These are phyloP conservation scores for Pestalotiopsis sp. DNA, from an alignment of 2,329 filamentous ascomycete species.

Conservation along the genomic window DNA sequence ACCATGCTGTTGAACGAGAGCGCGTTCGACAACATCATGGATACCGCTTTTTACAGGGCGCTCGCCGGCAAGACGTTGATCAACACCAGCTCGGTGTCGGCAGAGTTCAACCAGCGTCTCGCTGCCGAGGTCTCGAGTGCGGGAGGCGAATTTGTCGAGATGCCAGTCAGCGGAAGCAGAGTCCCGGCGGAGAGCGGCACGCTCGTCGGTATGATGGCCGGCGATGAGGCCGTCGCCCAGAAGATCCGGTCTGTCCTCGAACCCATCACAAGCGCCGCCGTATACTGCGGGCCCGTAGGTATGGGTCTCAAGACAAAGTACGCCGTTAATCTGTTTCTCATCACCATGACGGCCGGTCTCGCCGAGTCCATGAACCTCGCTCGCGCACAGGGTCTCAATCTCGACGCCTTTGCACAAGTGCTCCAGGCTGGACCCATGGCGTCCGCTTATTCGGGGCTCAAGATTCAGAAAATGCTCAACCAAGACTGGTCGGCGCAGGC, in stretches of 20 bases:
- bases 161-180: slow-evolving; percentile 38
- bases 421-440: slow-evolving; percentile 33
- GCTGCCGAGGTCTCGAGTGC: slow-evolving; percentile 22
- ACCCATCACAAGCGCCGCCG: slow-evolving; percentile 30
- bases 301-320: slow-evolving; percentile 34
- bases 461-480: slow-evolving; percentile 31
- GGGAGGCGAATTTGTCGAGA: slow-evolving; percentile 34
- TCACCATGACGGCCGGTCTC: slow-evolving; percentile 32
- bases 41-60: slow-evolving; percentile 22
- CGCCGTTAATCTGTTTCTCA: slow-evolving; percentile 32
- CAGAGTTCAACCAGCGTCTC: slow-evolving; percentile 26
- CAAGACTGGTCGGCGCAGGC: slow-evolving; percentile 34
- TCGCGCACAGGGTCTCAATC: slow-evolving; percentile 31
- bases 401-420: slow-evolving; percentile 30
- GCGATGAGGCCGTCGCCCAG: slow-evolving; percentile 26
- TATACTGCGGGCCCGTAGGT: slow-evolving; percentile 37
- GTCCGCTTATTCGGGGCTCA: slow-evolving; percentile 31
- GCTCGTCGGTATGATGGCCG: slow-evolving; percentile 37
- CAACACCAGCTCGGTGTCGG: slow-evolving; percentile 33
- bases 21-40: slow-evolving; percentile 27
- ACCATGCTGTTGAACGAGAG: slow-evolving; percentile 32
- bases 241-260: slow-evolving; percentile 25
- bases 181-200: slow-evolving; percentile 33
- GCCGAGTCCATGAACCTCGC: slow-evolving; percentile 36
- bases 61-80: slow-evolving; percentile 33